Evolutionary conservation across 1,284 basidiomycete genomes (phyloP).

Genomic region (Trametes pubescens): DNA sequence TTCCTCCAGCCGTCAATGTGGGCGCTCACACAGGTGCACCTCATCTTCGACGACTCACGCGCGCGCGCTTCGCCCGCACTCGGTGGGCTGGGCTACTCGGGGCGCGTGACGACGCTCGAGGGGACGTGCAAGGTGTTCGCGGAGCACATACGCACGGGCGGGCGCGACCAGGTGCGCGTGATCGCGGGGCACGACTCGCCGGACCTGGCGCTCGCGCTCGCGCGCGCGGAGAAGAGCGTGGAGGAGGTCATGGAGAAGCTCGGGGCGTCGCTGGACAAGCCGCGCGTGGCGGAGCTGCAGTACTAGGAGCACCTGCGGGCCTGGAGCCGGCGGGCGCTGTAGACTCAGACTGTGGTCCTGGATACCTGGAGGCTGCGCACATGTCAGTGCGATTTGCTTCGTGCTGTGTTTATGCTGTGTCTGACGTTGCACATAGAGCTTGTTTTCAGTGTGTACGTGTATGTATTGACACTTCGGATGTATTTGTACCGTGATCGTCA

Average conservation of each 20-base stretch:
- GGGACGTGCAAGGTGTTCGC: slow-evolving; percentile 52
- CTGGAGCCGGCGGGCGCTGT: not conserved
- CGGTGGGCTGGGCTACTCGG: slow-evolving; percentile 71
- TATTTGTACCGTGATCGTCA: not conserved
- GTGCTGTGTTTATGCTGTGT: not conserved
- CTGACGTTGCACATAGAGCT: not conserved
- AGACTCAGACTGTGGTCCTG: not conserved
- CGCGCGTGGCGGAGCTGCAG: slow-evolving; percentile 24
- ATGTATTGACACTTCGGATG: not conserved
- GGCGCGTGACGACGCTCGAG: slow-evolving; percentile 42
- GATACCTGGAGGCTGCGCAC: too few relatives aligned
- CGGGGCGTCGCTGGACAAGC: slow-evolving; percentile 39
- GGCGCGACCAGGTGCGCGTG: slow-evolving; percentile 43
- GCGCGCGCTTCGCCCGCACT: slow-evolving; percentile 63
- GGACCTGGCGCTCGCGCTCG: slow-evolving; percentile 48
- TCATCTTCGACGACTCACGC: slow-evolving; percentile 75
- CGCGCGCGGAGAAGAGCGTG: slow-evolving; percentile 48
- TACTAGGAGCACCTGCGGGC: slow-evolving; percentile 16
- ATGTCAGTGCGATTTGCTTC: not conserved
- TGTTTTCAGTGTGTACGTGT: not conserved
- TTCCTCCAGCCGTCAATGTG: slow-evolving; percentile 77
- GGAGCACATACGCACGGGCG: slow-evolving; percentile 54
- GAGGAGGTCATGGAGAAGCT: slow-evolving; percentile 46
- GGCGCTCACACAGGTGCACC: slow-evolving; percentile 65
- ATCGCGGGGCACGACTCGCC: slow-evolving; percentile 36